Conservation (phyloP, 257 asterid genomes). For the Fraxinus pennsylvanica region DNA sequence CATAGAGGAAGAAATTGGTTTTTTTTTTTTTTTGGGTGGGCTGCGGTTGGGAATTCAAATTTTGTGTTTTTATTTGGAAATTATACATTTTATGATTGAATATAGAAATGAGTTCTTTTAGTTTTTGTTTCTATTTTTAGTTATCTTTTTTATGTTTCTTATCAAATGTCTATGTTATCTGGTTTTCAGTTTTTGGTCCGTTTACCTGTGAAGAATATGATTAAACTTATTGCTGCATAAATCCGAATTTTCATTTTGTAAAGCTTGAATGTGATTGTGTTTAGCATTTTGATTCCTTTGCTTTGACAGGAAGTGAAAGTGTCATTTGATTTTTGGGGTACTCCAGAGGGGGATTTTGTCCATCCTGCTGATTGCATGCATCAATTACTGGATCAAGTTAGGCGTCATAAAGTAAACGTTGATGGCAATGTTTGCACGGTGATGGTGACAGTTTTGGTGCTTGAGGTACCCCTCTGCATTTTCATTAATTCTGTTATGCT, state of each 20-base stretch:
- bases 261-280: not conserved
- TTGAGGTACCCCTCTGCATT: slow-evolving; percentile 59
- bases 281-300: slow-evolving; percentile 1
- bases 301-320: slow-evolving; percentile 70
- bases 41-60: not conserved
- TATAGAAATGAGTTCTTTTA: not conserved
- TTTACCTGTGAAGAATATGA: not conserved
- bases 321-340: slow-evolving; percentile 90
- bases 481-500: not conserved
- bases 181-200: not conserved
- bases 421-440: slow-evolving; percentile 98
- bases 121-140: not conserved
- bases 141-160: not conserved
- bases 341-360: slow-evolving; percentile 78
- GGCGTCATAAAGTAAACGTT: slow-evolving; percentile 86
- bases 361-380: slow-evolving; percentile 96
- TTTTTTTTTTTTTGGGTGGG: too few relatives aligned
- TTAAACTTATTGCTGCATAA: not conserved
- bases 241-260: not conserved
- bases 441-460: slow-evolving; percentile 88
- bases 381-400: slow-evolving; percentile 80
- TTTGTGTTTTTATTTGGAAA: slow-evolving; percentile 4
- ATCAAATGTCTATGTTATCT: not conserved
- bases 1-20: too few relatives aligned
- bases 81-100: not conserved